Percentiles rank a stretch among this genome's conserved stretches.
These are phyloP conservation scores for Syncephalastrum contaminatum DNA, from an alignment of 371 early-diverging fungal genomes.

Conservation along the genomic window DNA sequence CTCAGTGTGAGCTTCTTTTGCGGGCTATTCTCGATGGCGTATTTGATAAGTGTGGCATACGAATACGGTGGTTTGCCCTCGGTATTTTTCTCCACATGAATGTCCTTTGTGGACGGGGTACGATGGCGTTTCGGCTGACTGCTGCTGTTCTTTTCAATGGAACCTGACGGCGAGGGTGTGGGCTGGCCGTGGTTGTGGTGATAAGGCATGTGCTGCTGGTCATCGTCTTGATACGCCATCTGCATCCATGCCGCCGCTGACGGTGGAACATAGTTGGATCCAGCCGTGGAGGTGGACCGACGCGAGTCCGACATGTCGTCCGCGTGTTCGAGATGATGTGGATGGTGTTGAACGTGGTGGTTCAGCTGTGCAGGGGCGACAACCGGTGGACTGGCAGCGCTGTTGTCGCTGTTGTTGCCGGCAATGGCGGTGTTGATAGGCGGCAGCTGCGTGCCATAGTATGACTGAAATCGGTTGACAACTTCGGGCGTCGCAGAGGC, in stretches of 20 bases:
- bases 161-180: constrained; percentile 19
- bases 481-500: constrained; percentile 2
- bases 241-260: constrained; percentile 4
- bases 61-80: constrained; percentile 77
- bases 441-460: constrained; percentile 16
- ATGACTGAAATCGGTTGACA: constrained; percentile 10
- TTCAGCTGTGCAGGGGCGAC: constrained; percentile 9
- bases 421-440: constrained; percentile 15
- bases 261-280: constrained; percentile 3
- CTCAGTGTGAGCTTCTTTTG: constrained; percentile 76
- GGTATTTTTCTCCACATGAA: constrained; percentile 33
- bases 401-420: not conserved
- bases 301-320: constrained; percentile 7
- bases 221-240: constrained; percentile 4
- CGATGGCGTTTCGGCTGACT: constrained; percentile 13
- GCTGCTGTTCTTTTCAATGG: constrained; percentile 7
- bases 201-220: constrained; percentile 1
- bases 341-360: constrained; percentile 1
- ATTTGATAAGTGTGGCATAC: constrained; percentile 87
- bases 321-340: constrained; percentile 1
- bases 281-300: constrained; percentile 7
- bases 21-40: constrained; percentile 77
- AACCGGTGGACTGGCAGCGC: constrained; percentile 2
- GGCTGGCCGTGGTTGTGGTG: constrained; percentile 20
- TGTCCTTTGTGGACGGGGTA: constrained; percentile 19